Conservation (phyloP, 1,284 basidiomycete species). For the Pseudozyma thailandica region DNA sequence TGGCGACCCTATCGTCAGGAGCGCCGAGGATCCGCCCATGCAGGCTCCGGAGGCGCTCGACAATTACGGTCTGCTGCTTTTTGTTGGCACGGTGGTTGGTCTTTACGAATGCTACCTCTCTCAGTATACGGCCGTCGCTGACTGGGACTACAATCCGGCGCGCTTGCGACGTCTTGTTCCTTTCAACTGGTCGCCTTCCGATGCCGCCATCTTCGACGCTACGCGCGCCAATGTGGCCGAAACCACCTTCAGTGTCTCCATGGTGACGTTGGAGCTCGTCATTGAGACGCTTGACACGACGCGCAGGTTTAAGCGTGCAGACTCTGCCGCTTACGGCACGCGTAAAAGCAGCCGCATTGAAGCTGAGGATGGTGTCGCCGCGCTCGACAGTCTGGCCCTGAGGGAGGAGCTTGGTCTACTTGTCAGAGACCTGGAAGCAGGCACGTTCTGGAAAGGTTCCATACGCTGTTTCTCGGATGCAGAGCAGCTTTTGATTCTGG, state of each 20-base stretch:
- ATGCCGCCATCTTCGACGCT: constrained; percentile 28
- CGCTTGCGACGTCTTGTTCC: constrained; percentile 32
- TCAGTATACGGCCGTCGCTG: constrained; percentile 39
- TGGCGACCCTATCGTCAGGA: constrained; percentile 21
- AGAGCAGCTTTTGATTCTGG: constrained; percentile 24
- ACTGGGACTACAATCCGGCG: constrained; percentile 49
- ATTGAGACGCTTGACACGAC: constrained; percentile 45
- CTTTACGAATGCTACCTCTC: constrained; percentile 41
- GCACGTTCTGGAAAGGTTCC: constrained; percentile 39
- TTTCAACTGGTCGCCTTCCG: constrained; percentile 32
- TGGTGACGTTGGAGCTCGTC: constrained; percentile 41
- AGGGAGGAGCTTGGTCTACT: constrained; percentile 35
- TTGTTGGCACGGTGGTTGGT: constrained; percentile 25
- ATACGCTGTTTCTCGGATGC: constrained; percentile 16
- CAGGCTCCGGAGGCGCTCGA: constrained; percentile 13
- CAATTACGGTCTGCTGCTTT: constrained; percentile 18
- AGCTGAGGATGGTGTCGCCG: constrained; percentile 35
- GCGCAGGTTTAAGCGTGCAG: constrained; percentile 41
- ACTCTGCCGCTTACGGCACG: constrained; percentile 23
- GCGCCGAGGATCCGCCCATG: constrained; percentile 23
- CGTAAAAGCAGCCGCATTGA: constrained; percentile 29
- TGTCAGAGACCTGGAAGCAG: constrained; percentile 34
- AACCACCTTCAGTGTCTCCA: constrained; percentile 36
- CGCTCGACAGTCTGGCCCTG: constrained; percentile 41
- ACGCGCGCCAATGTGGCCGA: constrained; percentile 25